Conservation (phyloP, 139 green algal genomes). For the Coelastrella sp. region DNA sequence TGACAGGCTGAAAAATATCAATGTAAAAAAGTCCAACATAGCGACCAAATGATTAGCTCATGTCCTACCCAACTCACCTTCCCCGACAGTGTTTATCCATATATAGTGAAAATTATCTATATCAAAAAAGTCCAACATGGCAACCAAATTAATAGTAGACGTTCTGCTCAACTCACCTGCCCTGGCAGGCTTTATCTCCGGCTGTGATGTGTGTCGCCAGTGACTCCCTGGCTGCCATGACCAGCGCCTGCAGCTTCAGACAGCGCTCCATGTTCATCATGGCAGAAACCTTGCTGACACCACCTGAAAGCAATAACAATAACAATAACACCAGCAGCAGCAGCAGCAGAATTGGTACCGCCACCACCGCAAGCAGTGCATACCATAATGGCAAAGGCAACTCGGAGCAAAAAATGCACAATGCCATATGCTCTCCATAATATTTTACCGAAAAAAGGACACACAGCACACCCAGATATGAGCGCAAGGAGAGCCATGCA, state of each 20-base stretch:
- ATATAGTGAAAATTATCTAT: background rate
- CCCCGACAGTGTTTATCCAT: background rate
- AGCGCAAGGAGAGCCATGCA: too few species aligned
- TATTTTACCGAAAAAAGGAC: too few species aligned
- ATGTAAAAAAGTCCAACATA: background rate
- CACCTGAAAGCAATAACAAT: background rate
- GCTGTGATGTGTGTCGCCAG: constrained; percentile 3
- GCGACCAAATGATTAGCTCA: background rate
- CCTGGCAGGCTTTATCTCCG: constrained; percentile 14
- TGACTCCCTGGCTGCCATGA: background rate
- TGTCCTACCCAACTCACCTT: background rate
- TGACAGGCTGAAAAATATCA: background rate
- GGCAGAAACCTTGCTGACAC: constrained; percentile 21
- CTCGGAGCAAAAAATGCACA: too few species aligned
- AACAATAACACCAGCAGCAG: background rate
- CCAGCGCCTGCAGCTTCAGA: constrained; percentile 28
- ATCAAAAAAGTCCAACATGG: background rate
- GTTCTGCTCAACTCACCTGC: background rate
- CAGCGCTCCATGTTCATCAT: constrained; percentile 37
- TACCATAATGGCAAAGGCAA: background rate
- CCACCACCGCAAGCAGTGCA: too few species aligned
- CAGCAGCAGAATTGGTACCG: constrained; percentile 9
- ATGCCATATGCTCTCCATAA: too few species aligned
- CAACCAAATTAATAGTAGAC: background rate
- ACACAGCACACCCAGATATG: too few species aligned